These are phyloP conservation scores for Chaetomium sp. DNA, from an alignment of 2,329 filamentous ascomycete species.

Conservation along the genomic window DNA sequence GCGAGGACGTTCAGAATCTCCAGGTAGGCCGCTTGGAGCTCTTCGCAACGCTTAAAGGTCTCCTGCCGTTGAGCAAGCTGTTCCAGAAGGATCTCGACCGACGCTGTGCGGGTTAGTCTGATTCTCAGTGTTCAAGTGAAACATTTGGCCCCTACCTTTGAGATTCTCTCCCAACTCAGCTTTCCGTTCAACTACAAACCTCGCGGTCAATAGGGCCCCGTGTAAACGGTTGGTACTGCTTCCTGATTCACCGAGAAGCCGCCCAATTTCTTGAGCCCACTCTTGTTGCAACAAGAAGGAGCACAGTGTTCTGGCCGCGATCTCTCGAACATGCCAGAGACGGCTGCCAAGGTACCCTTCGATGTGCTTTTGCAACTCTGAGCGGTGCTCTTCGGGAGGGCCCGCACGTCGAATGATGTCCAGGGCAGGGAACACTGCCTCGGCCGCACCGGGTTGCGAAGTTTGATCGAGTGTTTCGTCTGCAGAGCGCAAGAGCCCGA, in stretches of 20 bases:
- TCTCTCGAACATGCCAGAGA: constrained; percentile 80
- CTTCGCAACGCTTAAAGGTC: constrained; percentile 39
- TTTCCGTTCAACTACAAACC: constrained; percentile 59
- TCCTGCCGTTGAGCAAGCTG: constrained; percentile 16
- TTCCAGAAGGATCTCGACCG: constrained; percentile 16
- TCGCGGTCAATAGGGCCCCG: constrained; percentile 58
- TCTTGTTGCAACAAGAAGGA: constrained; percentile 58
- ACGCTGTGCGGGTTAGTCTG: background rate
- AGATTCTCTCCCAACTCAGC: constrained; percentile 49
- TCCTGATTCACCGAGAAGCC: constrained; percentile 41
- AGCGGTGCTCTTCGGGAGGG: constrained; percentile 59
- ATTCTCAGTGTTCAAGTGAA: no score
- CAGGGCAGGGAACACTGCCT: constrained; percentile 80
- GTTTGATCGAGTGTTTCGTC: constrained; percentile 47
- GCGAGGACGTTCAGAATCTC: constrained; percentile 50
- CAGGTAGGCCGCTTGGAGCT: constrained; percentile 50
- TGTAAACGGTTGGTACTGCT: constrained; percentile 56
- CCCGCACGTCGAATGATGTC: constrained; percentile 75
- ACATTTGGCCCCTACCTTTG: constrained; percentile 46
- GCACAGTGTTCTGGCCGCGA: constrained; percentile 73
- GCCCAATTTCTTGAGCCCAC: constrained; percentile 49
- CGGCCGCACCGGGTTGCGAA: constrained; percentile 49
- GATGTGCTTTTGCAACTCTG: constrained; percentile 61
- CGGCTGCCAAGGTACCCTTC: constrained; percentile 65
- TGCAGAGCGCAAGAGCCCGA: constrained; percentile 61